phyloP scores from a whole-genome alignment of 345 rosid species.

The Euphorbia tirucalli region DNA sequence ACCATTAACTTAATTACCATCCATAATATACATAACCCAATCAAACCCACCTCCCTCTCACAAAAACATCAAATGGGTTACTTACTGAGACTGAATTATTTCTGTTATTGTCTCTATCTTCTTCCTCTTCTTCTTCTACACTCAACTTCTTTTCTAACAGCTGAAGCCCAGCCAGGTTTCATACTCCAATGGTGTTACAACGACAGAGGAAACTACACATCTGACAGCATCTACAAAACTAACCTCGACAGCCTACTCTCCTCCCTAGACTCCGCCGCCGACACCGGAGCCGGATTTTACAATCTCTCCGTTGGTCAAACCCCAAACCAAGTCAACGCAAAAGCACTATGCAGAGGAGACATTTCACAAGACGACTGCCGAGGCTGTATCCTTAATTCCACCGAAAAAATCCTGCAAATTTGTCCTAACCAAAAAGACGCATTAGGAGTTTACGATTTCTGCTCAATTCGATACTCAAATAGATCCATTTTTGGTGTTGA shows the following conservation, averaged over 20 bases:
- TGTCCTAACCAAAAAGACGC: slow-evolving; percentile 29
- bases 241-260: slow-evolving; percentile 23
- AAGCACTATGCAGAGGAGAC: slow-evolving; percentile 28
- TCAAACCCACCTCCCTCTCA: too few relatives aligned
- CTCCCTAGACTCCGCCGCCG: neutral
- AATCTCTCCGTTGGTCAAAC: slow-evolving; percentile 5
- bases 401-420: neutral
- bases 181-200: neutral
- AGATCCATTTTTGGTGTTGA: neutral
- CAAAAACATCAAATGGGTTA: neutral
- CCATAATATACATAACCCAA: too few relatives aligned
- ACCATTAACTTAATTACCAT: too few relatives aligned
- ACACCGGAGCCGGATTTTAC: slow-evolving; percentile 20
- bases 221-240: slow-evolving; percentile 8
- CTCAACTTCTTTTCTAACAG: neutral
- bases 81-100: too few relatives aligned
- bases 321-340: slow-evolving; percentile 16
- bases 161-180: slow-evolving; percentile 11
- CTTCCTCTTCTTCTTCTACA: neutral
- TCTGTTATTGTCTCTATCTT: neutral
- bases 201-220: slow-evolving; percentile 23
- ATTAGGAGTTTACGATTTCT: neutral
- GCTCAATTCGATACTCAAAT: slow-evolving; percentile 21
- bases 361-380: neutral
- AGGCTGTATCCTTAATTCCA: neutral